Conservation (phyloP, 768 basidiomycete genomes). For the Leccinum boreale region DNA sequence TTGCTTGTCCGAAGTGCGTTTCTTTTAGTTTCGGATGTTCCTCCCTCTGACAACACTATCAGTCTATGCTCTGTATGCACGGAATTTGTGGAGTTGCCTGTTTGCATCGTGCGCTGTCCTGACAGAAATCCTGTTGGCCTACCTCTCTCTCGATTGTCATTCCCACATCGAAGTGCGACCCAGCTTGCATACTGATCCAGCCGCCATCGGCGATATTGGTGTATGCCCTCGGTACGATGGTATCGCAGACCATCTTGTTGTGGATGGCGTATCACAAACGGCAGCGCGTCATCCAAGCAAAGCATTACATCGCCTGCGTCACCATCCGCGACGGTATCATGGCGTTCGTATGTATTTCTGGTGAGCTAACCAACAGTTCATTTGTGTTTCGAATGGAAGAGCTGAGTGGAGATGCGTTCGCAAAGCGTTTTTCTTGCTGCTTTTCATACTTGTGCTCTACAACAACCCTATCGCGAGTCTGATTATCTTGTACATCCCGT, state of each 20-base stretch:
- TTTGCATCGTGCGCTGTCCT: constrained; percentile 8
- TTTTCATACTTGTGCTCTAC: constrained; percentile 2
- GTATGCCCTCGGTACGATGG: constrained; percentile 6
- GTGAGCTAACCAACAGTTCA: not conserved
- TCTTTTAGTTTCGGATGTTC: not conserved
- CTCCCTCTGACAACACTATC: not conserved
- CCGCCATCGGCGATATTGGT: constrained; percentile 1
- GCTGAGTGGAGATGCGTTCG: not conserved
- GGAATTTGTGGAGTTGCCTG: not conserved
- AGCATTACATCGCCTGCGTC: constrained; percentile 8
- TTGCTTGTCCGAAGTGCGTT: constrained; percentile 24
- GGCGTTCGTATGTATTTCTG: not conserved
- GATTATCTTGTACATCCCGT: constrained; percentile 13
- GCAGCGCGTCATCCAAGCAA: not conserved
- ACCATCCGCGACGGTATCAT: constrained; percentile 24
- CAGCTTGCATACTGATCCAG: constrained; percentile 7
- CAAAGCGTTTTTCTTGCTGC: constrained; percentile 15
- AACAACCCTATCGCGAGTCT: not conserved
- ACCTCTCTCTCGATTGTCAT: not conserved
- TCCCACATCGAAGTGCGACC: constrained; percentile 12
- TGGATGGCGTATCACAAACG: constrained; percentile 18
- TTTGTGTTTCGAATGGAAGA: not conserved
- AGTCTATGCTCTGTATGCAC: constrained; percentile 22
- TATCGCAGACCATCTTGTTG: constrained; percentile 17
- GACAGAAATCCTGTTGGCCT: constrained; percentile 8